These are phyloP conservation scores for Alternaria sp. DNA, from an alignment of 2,329 filamentous ascomycete genomes.

Conservation along the genomic window DNA sequence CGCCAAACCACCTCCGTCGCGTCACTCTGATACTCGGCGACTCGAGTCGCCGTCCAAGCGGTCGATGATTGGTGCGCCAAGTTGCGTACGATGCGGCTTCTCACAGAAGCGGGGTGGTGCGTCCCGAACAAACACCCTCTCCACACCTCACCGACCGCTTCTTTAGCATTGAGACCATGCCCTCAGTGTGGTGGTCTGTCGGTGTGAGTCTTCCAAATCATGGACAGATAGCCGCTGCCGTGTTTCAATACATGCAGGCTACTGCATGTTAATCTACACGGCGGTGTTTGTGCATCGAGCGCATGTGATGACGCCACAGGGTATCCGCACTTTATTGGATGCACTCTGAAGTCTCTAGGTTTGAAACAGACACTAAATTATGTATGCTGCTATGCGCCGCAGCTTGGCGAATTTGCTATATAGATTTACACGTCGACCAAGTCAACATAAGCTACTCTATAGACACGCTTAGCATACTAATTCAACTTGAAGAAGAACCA, in stretches of 20 bases:
- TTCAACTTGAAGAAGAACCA: background rate
- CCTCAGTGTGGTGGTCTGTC: constrained; percentile 16
- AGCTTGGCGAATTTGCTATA: background rate
- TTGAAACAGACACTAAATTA: too few relatives aligned
- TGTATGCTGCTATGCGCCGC: too few relatives aligned
- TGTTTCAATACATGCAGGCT: constrained; percentile 12
- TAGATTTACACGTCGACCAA: background rate
- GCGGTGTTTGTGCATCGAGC: background rate
- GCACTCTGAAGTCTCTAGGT: background rate
- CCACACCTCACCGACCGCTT: constrained; percentile 25
- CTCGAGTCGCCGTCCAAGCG: background rate
- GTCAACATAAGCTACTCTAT: background rate
- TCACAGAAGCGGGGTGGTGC: constrained; percentile 19
- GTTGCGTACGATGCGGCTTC: constrained; percentile 15
- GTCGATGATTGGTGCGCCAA: constrained; percentile 15
- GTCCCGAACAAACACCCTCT: constrained; percentile 15
- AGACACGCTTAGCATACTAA: background rate
- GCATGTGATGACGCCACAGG: background rate
- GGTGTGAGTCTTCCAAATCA: constrained; percentile 14
- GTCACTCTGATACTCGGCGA: constrained; percentile 7
- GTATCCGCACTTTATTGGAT: background rate
- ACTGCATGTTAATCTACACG: constrained; percentile 9
- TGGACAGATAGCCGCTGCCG: constrained; percentile 2
- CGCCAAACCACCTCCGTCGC: constrained; percentile 7
- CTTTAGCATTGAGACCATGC: constrained; percentile 2